A percentile compares a stretch with the other conserved stretches of the same genome.
Evolutionary conservation across 2,329 filamentous ascomycete genomes (phyloP).

Genomic region (Alternaria ventricosa): DNA sequence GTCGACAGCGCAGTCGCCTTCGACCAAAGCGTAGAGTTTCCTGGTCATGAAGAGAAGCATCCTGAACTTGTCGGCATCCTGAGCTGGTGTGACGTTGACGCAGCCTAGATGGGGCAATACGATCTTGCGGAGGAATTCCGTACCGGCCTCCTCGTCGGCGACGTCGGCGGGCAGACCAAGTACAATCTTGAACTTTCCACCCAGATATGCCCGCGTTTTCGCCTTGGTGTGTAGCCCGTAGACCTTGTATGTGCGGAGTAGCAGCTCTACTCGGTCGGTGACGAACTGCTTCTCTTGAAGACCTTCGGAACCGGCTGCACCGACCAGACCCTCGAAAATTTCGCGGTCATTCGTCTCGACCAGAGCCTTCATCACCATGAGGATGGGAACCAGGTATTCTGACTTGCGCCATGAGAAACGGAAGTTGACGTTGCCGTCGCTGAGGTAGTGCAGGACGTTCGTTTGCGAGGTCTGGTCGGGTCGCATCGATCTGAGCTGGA

Average conservation of each 20-base stretch:
- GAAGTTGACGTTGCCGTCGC: conserved; percentile 94
- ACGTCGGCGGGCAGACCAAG: conserved; percentile 83
- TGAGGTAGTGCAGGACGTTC: conserved; percentile 94
- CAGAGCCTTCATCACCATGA: conserved; percentile 96
- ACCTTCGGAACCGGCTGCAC: conserved; percentile 75
- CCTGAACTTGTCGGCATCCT: conserved; percentile 91
- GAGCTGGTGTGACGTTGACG: conserved; percentile 78
- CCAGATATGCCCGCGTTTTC: conserved; percentile 84
- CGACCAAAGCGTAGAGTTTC: conserved; percentile 91
- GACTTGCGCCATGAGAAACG: conserved; percentile 98
- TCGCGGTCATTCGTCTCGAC: conserved; percentile 96
- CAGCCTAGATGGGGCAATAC: conserved; percentile 92
- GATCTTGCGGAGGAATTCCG: conserved; percentile 87
- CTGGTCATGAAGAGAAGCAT: conserved; percentile 95
- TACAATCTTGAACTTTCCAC: conserved; percentile 88
- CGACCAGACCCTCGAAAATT: conserved; percentile 93
- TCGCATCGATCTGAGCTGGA: conserved; percentile 88
- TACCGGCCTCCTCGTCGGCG: conserved; percentile 86
- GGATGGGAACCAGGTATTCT: conserved; percentile 91
- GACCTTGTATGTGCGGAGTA: conserved; percentile 90
- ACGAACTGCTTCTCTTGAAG: conserved; percentile 86
- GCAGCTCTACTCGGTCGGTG: conserved; percentile 89
- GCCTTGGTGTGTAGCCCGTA: conserved; percentile 83
- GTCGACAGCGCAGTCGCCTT: conserved; percentile 89
- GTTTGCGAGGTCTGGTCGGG: conserved; percentile 99